Percentiles rank a stretch among this genome's conserved stretches.
Evolutionary conservation across 257 asterid species (phyloP).

Genomic region (Plantago elongata): DNA sequence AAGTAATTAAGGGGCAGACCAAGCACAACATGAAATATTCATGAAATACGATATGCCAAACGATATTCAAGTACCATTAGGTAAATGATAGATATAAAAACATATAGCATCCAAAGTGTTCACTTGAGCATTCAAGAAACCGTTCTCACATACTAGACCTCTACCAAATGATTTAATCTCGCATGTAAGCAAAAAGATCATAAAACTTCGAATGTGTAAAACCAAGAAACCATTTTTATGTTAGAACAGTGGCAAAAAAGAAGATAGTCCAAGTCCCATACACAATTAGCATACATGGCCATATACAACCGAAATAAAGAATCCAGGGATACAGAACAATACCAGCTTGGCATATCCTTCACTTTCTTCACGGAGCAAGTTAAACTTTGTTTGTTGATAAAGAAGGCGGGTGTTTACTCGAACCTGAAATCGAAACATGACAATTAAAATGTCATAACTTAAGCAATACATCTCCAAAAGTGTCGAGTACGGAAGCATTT

Average conservation of each 20-base stretch:
- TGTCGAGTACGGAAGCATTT: conserved; percentile 11
- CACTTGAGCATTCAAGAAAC: no score
- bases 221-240: neutral
- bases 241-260: neutral
- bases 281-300: conserved; percentile 11
- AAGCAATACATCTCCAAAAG: neutral
- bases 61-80: no score
- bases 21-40: no score
- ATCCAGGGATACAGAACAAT: conserved; percentile 20
- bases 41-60: no score
- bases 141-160: no score
- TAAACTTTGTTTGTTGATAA: conserved; percentile 97
- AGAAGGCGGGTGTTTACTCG: conserved; percentile 99
- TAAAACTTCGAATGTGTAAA: no score
- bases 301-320: conserved; percentile 5
- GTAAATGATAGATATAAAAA: no score
- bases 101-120: no score
- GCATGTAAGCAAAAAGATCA: neutral
- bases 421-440: conserved; percentile 52
- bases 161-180: no score
- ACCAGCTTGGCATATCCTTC: conserved; percentile 99
- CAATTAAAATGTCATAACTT: conserved; percentile 17
- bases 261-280: conserved; percentile 6
- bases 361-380: conserved; percentile 97
- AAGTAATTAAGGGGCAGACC: no score